Evolutionary conservation across 805 yeast species (phyloP).

Genomic region (Saccharomycopsis malanga): DNA sequence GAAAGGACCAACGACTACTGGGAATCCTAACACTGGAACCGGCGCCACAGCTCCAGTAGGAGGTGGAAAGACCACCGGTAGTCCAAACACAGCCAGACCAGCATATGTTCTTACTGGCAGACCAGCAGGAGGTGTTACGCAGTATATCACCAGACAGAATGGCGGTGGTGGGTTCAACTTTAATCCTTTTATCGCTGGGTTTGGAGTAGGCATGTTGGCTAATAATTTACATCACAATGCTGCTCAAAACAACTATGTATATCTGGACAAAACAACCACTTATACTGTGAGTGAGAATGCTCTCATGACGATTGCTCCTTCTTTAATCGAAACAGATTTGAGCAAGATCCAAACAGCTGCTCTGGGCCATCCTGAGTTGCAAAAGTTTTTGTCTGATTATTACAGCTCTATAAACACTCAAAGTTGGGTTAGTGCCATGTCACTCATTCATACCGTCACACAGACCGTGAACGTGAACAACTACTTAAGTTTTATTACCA

Average conservation of each 20-base stretch:
- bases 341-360: neutral
- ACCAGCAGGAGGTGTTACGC: neutral
- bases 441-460: neutral
- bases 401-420: neutral
- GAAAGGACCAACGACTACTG: neutral
- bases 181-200: neutral
- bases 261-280: neutral
- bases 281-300: neutral
- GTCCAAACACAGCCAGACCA: neutral
- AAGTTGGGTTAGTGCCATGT: neutral
- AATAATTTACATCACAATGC: neutral
- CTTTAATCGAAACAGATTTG: neutral
- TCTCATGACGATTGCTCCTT: neutral
- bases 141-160: neutral
- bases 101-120: neutral
- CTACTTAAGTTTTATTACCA: neutral
- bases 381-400: neutral
- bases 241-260: neutral
- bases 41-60: neutral
- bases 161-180: neutral
- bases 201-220: neutral
- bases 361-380: neutral
- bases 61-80: neutral
- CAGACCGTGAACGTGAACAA: neutral
- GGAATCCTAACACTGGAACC: neutral